Conservation (phyloP, 2,329 filamentous ascomycete species). For the Aspergillus vadensis region DNA sequence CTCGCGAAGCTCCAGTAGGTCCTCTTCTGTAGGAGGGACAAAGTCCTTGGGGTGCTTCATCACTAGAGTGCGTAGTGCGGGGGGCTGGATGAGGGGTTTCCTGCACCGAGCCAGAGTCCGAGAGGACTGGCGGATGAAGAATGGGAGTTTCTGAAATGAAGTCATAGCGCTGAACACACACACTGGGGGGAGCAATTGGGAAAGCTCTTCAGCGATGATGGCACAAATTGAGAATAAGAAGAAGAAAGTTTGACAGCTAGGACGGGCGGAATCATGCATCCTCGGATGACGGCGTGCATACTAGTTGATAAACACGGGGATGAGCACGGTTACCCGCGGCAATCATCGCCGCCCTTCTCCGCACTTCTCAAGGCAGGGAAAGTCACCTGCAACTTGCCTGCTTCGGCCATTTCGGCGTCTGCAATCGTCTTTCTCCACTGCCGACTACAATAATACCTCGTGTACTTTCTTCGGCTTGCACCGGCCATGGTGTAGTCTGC, state of each 20-base stretch:
- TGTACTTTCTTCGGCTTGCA: not conserved
- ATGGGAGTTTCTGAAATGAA: constrained; percentile 31
- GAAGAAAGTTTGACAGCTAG: not conserved
- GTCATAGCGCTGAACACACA: constrained; percentile 31
- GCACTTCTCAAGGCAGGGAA: not conserved
- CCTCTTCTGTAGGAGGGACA: constrained; percentile 66
- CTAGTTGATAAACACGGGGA: not conserved
- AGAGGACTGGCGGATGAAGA: constrained; percentile 36
- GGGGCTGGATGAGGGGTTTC: constrained; percentile 33
- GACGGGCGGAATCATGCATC: constrained; percentile 3
- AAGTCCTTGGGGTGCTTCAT: constrained; percentile 69
- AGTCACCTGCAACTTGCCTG: not conserved
- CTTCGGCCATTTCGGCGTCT: not conserved
- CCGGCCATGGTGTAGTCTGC: not conserved
- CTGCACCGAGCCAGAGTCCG: constrained; percentile 30
- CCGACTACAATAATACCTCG: not conserved
- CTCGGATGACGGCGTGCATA: not conserved
- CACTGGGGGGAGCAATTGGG: not conserved
- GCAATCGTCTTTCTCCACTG: not conserved
- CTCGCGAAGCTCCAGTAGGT: constrained; percentile 78
- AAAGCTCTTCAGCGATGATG: not conserved
- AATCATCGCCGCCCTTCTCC: constrained; percentile 1
- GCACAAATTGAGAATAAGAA: not conserved
- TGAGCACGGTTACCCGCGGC: not conserved
- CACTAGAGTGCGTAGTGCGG: constrained; percentile 54